Base-by-base conservation (phyloP, 192 early-diverging fungal genomes). In the Spizellomyces punctatus region DNA sequence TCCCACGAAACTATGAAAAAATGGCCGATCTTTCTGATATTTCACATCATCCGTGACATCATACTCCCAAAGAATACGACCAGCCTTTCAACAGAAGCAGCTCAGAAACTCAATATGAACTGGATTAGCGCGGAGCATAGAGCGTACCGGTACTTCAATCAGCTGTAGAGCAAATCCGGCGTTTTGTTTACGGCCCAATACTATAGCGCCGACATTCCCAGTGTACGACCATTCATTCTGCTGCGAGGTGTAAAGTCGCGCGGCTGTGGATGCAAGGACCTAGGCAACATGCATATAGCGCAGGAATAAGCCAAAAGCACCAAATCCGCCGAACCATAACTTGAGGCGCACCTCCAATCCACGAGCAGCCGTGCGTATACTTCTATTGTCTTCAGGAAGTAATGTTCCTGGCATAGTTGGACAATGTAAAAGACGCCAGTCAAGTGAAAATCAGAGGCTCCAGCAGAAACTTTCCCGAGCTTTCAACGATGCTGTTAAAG, bases 1-100 rank as follows among this genome's bases (percentile, higher is more conserved):
- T 16, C 78, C 79, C 4, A 81, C 60, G 67, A 85, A 85, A 16
- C 72, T 72, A 67, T 86, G 85, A 58, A 86, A 86, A 57, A 75
- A 84, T 8, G 70, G 71, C 27, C 58, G 48, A 63, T 86, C 85
- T 55, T 69, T 52, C 21, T 48, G 27, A 61, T 86, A 86, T 45
- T 78, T 77, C 43, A 79, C 72, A 66, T 86, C 78, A 8, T 50
- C 58, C 7, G 47, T 17, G 0, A 78, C 46, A 61, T 74, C 67
- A 5, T 54, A 49, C 6, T 71, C 17, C 75, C 75, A 76, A 27
- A 74, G 22, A 27, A 56, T 58, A 16, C 27, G 45, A 22, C 66
- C 66, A 27, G 57, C 21, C 72, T 78, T 47, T 49, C 19, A 21
- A 19, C 47, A 58, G 14, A 21, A 43, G 55, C 43, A 67, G 55